Evolutionary conservation across 495 filamentous ascomycete genomes (phyloP).

Genomic region (Chlorociboria aeruginascens): DNA sequence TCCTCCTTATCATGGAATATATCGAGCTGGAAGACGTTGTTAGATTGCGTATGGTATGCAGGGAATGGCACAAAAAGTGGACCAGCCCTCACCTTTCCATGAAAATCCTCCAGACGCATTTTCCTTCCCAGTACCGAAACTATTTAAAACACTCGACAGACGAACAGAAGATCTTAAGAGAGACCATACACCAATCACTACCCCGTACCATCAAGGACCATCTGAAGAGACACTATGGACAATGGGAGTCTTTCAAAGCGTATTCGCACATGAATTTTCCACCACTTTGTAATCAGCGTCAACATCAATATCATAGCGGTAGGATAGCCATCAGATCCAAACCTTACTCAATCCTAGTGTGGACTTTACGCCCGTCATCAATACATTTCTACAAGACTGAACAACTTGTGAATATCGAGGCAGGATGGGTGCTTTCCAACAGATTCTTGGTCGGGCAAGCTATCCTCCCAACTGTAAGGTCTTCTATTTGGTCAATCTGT

Average conservation of each 20-base stretch:
- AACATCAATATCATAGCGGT: slow-evolving; percentile 7
- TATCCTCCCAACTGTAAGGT: slow-evolving; percentile 1
- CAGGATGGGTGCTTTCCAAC: slow-evolving; percentile 13
- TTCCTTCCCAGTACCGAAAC: not conserved
- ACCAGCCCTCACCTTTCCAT: slow-evolving; percentile 4
- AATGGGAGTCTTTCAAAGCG: too few species aligned
- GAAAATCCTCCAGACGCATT: slow-evolving; percentile 8
- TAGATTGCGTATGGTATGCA: slow-evolving; percentile 6
- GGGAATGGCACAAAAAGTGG: slow-evolving; percentile 8
- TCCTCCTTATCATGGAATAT: slow-evolving; percentile 2
- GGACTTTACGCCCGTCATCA: slow-evolving; percentile 1
- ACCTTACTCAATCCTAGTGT: not conserved
- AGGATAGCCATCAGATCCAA: slow-evolving; percentile 8
- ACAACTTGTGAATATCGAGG: not conserved
- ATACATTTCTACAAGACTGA: too few species aligned
- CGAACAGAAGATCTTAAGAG: not conserved
- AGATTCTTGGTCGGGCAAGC: slow-evolving; percentile 5
- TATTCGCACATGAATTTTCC: too few species aligned
- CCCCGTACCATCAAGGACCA: too few species aligned
- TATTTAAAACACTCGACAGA: too few species aligned
- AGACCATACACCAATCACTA: not conserved
- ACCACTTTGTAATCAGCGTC: not conserved
- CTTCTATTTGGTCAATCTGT: not conserved
- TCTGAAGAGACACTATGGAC: too few species aligned
- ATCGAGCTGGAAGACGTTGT: slow-evolving; percentile 12